Evolutionary conservation across 768 basidiomycete genomes (phyloP).

Genomic region (Scleroderma bovista): DNA sequence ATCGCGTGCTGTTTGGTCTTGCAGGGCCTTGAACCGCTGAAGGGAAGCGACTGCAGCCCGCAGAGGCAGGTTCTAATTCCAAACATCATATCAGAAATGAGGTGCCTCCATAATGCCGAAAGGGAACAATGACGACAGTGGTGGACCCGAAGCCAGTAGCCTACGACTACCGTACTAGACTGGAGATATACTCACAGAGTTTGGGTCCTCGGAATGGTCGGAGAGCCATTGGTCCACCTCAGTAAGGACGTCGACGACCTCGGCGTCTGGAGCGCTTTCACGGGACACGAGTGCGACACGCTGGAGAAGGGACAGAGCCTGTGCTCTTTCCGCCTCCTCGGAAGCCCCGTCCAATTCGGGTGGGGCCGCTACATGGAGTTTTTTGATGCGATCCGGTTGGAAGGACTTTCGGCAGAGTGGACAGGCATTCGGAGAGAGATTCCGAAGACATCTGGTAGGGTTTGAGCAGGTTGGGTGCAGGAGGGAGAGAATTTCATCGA

Average conservation of each 20-base stretch:
- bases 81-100: slow-evolving; percentile 16
- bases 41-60: slow-evolving; percentile 30
- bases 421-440: slow-evolving; percentile 47
- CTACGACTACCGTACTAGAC: slow-evolving; percentile 3
- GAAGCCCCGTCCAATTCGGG: slow-evolving; percentile 31
- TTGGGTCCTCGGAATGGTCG: slow-evolving; percentile 35
- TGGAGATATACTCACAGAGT: slow-evolving; percentile 21
- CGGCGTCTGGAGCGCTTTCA: slow-evolving; percentile 26
- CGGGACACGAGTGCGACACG: slow-evolving; percentile 32
- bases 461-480: neutral
- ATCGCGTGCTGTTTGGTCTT: slow-evolving; percentile 29
- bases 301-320: slow-evolving; percentile 31
- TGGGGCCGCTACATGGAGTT: slow-evolving; percentile 56
- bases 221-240: slow-evolving; percentile 52
- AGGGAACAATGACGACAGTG: slow-evolving; percentile 1
- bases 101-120: neutral
- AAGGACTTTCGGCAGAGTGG: slow-evolving; percentile 65
- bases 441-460: slow-evolving; percentile 45
- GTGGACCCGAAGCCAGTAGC: neutral
- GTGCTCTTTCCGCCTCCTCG: slow-evolving; percentile 38
- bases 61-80: slow-evolving; percentile 29
- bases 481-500: slow-evolving; percentile 11
- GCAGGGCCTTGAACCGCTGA: slow-evolving; percentile 34
- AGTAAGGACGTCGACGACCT: slow-evolving; percentile 34
- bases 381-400: slow-evolving; percentile 52